Evolutionary conservation across 1,284 basidiomycete genomes (phyloP).

Genomic region (Papiliotrema flavescens): DNA sequence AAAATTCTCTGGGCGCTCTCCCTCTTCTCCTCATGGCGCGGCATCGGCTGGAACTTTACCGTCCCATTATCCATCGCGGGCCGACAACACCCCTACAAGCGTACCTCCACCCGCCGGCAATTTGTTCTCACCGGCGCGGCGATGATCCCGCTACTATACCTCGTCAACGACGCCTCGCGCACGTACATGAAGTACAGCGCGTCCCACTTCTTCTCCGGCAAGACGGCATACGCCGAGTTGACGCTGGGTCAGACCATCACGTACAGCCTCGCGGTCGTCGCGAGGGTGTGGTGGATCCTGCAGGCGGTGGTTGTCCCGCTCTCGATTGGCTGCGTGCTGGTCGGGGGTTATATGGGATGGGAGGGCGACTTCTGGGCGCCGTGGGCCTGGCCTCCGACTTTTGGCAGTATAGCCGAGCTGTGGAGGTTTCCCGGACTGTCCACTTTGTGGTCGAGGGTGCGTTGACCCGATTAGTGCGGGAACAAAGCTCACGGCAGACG

Average conservation of each 20-base stretch:
- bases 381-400: conserved; percentile 43
- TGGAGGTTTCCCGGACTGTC: conserved; percentile 18
- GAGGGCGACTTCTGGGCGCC: conserved; percentile 36
- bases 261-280: conserved; percentile 11
- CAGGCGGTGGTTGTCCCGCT: not conserved
- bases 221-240: conserved; percentile 8
- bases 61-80: conserved; percentile 22
- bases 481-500: not conserved
- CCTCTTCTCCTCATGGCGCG: conserved; percentile 34
- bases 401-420: conserved; percentile 20
- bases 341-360: conserved; percentile 34
- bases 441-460: conserved; percentile 22
- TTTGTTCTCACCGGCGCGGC: conserved; percentile 18
- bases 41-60: conserved; percentile 42
- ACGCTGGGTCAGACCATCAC: conserved; percentile 6
- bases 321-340: conserved; percentile 7
- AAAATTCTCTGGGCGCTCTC: conserved; percentile 36
- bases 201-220: conserved; percentile 23
- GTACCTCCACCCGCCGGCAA: conserved; percentile 14
- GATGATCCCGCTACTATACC: conserved; percentile 15
- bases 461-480: not conserved
- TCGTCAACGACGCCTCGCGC: conserved; percentile 14
- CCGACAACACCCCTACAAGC: conserved; percentile 21
- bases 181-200: conserved; percentile 1
- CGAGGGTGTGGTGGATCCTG: conserved; percentile 10